A percentile compares a stretch with the other conserved stretches of the same genome.
Evolutionary conservation across 805 yeast species (phyloP).

Genomic region (Saturnispora zaruensis): DNA sequence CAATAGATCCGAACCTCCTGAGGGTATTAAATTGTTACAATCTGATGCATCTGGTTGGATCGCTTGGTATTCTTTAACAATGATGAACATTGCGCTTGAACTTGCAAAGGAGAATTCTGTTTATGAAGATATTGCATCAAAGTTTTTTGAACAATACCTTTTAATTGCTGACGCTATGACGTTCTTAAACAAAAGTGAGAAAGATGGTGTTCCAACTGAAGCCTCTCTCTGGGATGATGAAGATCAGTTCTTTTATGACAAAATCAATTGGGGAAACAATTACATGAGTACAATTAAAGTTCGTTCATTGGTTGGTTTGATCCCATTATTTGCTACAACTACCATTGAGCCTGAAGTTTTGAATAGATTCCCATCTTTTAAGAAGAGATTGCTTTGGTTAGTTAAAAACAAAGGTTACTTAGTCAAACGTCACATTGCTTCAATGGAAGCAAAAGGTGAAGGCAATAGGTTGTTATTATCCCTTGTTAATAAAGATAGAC

Average conservation of each 20-base stretch:
- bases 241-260: slow-evolving; percentile 84
- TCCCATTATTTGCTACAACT: slow-evolving; percentile 82
- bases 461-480: slow-evolving; percentile 77
- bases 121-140: slow-evolving; percentile 89
- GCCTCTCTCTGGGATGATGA: slow-evolving; percentile 83
- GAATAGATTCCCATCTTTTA: slow-evolving; percentile 71
- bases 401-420: slow-evolving; percentile 58
- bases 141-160: slow-evolving; percentile 87
- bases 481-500: slow-evolving; percentile 71
- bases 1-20: slow-evolving; percentile 90
- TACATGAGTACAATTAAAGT: slow-evolving; percentile 66
- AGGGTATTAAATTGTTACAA: slow-evolving; percentile 84
- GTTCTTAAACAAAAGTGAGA: slow-evolving; percentile 36
- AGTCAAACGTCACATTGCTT: slow-evolving; percentile 77
- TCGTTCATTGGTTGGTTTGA: slow-evolving; percentile 82
- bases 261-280: slow-evolving; percentile 73
- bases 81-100: slow-evolving; percentile 89
- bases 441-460: slow-evolving; percentile 68
- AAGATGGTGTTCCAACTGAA: slow-evolving; percentile 31
- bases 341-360: slow-evolving; percentile 81
- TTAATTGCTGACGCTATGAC: slow-evolving; percentile 93
- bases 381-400: slow-evolving; percentile 79
- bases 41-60: slow-evolving; percentile 98
- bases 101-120: slow-evolving; percentile 77
- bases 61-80: slow-evolving; percentile 85